These are phyloP conservation scores for Xylariaceae sp. DNA, from an alignment of 2,329 filamentous ascomycete genomes.

Conservation along the genomic window DNA sequence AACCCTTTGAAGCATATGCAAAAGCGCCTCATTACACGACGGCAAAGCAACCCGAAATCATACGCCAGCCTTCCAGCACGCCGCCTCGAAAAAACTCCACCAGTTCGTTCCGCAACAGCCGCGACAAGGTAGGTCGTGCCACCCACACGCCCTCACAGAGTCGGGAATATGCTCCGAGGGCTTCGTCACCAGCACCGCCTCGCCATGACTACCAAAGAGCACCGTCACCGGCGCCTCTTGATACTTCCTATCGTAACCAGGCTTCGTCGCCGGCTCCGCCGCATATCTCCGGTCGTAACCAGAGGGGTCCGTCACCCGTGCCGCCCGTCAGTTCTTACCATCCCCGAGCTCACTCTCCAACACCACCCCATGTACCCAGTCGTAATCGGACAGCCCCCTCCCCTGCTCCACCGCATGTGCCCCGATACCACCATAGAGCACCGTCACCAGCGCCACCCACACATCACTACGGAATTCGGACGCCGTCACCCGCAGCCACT, in stretches of 20 bases:
- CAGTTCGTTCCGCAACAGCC: slow-evolving; percentile 35
- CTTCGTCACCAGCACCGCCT: slow-evolving; percentile 37
- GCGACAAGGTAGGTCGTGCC: slow-evolving; percentile 18
- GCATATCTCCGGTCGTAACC: slow-evolving; percentile 30
- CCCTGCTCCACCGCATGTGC: slow-evolving; percentile 30
- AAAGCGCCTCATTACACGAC: slow-evolving; percentile 64
- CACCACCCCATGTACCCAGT: slow-evolving; percentile 32
- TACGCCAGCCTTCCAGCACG: slow-evolving; percentile 39
- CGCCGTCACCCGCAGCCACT: slow-evolving; percentile 39
- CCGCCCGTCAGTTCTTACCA: slow-evolving; percentile 30
- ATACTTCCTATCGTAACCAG: slow-evolving; percentile 26
- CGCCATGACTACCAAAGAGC: slow-evolving; percentile 32
- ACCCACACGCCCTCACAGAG: slow-evolving; percentile 23
- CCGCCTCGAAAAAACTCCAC: slow-evolving; percentile 41
- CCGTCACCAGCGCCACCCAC: slow-evolving; percentile 34
- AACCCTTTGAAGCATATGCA: slow-evolving; percentile 63
- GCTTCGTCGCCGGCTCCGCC: slow-evolving; percentile 37
- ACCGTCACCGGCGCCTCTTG: slow-evolving; percentile 34
- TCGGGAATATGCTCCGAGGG: slow-evolving; percentile 26
- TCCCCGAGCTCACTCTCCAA: slow-evolving; percentile 35
- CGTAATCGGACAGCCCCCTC: slow-evolving; percentile 36
- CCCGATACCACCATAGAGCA: slow-evolving; percentile 33
- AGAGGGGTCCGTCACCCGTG: slow-evolving; percentile 34
- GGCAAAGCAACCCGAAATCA: slow-evolving; percentile 57
- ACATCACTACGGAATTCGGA: slow-evolving; percentile 29